Base-by-base conservation (phyloP, 805 yeast genomes). In the Monosporozyma solicola region DNA sequence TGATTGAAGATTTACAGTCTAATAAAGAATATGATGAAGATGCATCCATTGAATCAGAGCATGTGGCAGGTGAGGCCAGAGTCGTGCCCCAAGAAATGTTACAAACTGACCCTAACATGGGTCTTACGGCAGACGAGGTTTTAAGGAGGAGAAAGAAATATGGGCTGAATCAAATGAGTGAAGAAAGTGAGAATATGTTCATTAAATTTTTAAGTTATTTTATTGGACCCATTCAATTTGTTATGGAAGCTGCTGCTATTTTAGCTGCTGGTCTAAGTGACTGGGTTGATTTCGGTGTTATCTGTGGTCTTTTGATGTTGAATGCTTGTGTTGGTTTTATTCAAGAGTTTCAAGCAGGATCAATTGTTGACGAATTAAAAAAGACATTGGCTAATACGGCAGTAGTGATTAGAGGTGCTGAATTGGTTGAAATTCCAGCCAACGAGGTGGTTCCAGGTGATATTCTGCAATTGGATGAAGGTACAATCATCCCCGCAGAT, bases 211-310 rank as follows among this genome's bases (percentile, higher is more conserved):
- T 85, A 67, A 79, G 80, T 85, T 88, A 87, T 81, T 88, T 88
- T 73, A 84, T 88, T 61, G 96, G 96, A 75, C 96, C 96, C 61
- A 88, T 89, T 72, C 96, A 89, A 78, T 88, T 89, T 83, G 96
- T 88, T 70, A 88, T 88, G 96, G 96, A 88, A 78, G 95, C 92
- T 70, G 96, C 96, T 67, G 96, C 96, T 63, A 80, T 88, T 59
- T 78, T 88, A 72, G 96, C 96, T 70, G 96, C 95, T 61, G 96
- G 96, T 83, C 80, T 88, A 66, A 88, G 87, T 77, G 97, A 91
- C 78, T 90, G 97, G 97, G 96, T 90, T 68, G 97, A 90, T 82
- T 90, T 90, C 79, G 97, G 97, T 83, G 97, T 90, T 72, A 90
- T 90, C 71, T 83, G 87, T 75, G 97, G 85, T 75, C 77, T 90